Percentiles rank a stretch among this genome's conserved stretches.
These are phyloP conservation scores for Crithidia sp. DNA, from an alignment of 208 protist species.

Conservation along the genomic window DNA sequence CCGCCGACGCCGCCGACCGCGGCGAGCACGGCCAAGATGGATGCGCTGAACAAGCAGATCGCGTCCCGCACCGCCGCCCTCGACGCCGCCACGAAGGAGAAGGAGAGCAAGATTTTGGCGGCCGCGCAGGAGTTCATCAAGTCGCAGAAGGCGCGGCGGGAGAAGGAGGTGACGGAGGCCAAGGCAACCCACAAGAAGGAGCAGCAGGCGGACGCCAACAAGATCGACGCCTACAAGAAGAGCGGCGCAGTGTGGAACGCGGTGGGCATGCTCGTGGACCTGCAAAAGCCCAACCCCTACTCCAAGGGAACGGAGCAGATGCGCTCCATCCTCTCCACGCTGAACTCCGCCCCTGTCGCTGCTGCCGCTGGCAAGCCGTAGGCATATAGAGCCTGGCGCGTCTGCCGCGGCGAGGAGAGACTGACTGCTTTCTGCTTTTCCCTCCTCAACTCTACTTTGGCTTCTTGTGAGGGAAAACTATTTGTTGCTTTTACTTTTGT, in stretches of 20 bases:
- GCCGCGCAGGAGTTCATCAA: constrained; percentile 79
- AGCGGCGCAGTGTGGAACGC: constrained; percentile 70
- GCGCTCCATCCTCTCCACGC: constrained; percentile 61
- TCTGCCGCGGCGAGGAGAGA: too few relatives aligned
- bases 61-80: constrained; percentile 56
- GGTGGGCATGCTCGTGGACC: constrained; percentile 75
- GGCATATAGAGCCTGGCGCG: not conserved
- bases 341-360: constrained; percentile 31
- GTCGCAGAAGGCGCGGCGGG: constrained; percentile 56
- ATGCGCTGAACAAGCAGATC: constrained; percentile 72
- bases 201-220: constrained; percentile 54
- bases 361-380: constrained; percentile 14
- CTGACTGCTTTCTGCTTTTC: too few relatives aligned
- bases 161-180: constrained; percentile 54
- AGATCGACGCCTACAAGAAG: constrained; percentile 63
- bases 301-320: constrained; percentile 87
- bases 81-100: constrained; percentile 67
- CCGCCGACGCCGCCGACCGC: constrained; percentile 18
- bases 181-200: constrained; percentile 60
- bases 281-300: constrained; percentile 79
- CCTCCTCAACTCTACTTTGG: too few relatives aligned
- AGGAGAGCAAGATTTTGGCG: constrained; percentile 54
- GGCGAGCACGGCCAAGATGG: constrained; percentile 26
- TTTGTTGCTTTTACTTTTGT: too few relatives aligned
- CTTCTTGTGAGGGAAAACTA: too few relatives aligned